Evolutionary conservation across 257 asterid species (phyloP).

Genomic region (Solanum etuberosum): DNA sequence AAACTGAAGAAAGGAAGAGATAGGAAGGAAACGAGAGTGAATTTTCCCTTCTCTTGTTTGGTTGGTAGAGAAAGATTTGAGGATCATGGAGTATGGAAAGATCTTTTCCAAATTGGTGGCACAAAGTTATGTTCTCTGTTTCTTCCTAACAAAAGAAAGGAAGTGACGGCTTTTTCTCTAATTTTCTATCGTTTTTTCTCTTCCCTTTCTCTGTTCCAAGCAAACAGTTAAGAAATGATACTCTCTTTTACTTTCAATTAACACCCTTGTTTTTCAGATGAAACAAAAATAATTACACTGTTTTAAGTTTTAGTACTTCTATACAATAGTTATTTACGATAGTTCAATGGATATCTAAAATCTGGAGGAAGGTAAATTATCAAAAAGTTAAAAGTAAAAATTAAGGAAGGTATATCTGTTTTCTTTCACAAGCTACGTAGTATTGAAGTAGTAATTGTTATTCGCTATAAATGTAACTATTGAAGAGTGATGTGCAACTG

Average conservation of each 20-base stretch:
- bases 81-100: not conserved
- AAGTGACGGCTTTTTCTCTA: not conserved
- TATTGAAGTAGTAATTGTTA: not conserved
- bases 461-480: not conserved
- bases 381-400: not conserved
- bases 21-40: not conserved
- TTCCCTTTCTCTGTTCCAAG: not conserved
- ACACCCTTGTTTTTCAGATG: not conserved
- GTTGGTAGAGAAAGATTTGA: not conserved
- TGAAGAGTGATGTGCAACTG: not conserved
- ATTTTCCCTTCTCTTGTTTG: not conserved
- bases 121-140: not conserved
- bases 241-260: not conserved
- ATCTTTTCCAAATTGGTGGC: not conserved
- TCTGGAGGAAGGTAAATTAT: not conserved
- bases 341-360: not conserved
- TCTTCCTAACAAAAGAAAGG: not conserved
- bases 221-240: not conserved
- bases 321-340: too few species aligned
- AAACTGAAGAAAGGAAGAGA: not conserved
- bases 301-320: too few species aligned
- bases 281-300: not conserved
- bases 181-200: not conserved
- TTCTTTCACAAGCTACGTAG: not conserved
- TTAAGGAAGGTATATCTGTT: not conserved